A percentile compares a stretch with the other conserved stretches of the same genome.
Conservation (phyloP, 805 yeast genomes). For the Yamadazyma scolyti region DNA sequence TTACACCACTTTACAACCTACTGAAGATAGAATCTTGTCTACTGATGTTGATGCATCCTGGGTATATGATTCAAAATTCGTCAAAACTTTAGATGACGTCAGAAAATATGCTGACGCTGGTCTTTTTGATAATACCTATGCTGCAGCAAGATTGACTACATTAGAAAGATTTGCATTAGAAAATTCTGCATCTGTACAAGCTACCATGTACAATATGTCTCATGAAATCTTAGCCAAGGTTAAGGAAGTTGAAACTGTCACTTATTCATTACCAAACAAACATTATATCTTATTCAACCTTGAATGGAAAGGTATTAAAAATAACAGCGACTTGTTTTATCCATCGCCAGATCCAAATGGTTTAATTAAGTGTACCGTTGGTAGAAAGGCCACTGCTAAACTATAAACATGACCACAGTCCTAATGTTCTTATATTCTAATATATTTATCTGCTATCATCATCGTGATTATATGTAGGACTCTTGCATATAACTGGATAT, state of each 20-base stretch:
- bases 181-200: constrained; percentile 92
- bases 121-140: constrained; percentile 61
- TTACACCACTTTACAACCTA: constrained; percentile 81
- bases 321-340: constrained; percentile 80
- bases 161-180: constrained; percentile 78
- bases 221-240: constrained; percentile 61
- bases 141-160: constrained; percentile 63
- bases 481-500: too few relatives aligned
- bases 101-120: constrained; percentile 53
- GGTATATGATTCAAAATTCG: constrained; percentile 54
- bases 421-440: background rate
- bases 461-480: too few relatives aligned
- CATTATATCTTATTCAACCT: constrained; percentile 83
- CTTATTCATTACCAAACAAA: constrained; percentile 84
- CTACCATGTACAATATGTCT: constrained; percentile 93
- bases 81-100: constrained; percentile 50
- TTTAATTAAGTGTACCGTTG: constrained; percentile 81
- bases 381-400: constrained; percentile 49
- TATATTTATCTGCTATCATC: too few relatives aligned
- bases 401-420: constrained; percentile 31
- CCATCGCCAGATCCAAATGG: constrained; percentile 95
- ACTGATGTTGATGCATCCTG: constrained; percentile 79
- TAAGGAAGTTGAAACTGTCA: constrained; percentile 57
- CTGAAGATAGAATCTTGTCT: constrained; percentile 80
- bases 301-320: constrained; percentile 77